These are phyloP conservation scores for Mycena crocata DNA, from an alignment of 768 basidiomycete species.

Conservation along the genomic window DNA sequence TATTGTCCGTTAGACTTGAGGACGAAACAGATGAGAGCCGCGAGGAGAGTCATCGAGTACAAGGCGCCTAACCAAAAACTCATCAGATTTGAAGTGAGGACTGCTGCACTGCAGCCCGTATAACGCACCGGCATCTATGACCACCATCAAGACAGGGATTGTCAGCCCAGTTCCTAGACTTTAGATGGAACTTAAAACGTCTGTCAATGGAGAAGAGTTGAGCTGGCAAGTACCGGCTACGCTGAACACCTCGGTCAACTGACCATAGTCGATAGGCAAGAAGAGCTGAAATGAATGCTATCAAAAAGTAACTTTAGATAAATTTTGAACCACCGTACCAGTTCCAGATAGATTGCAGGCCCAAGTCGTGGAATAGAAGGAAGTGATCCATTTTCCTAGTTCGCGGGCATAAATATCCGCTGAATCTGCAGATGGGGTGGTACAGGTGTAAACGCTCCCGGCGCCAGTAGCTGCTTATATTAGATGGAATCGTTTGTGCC, in stretches of 20 bases:
- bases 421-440: neutral
- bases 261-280: slow-evolving; percentile 20
- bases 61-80: too few species aligned
- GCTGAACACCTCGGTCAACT: slow-evolving; percentile 37
- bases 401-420: slow-evolving; percentile 40
- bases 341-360: slow-evolving; percentile 47
- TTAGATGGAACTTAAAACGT: too few species aligned
- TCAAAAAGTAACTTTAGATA: neutral
- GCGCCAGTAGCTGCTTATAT: neutral
- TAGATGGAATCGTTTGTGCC: neutral
- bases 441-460: slow-evolving; percentile 13
- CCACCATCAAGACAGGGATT: slow-evolving; percentile 41
- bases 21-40: slow-evolving; percentile 44
- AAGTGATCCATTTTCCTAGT: slow-evolving; percentile 47
- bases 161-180: slow-evolving; percentile 29
- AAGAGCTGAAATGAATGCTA: slow-evolving; percentile 4
- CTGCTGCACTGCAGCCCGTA: too few species aligned
- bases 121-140: slow-evolving; percentile 55
- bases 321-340: slow-evolving; percentile 27
- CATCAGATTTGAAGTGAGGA: too few species aligned
- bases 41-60: slow-evolving; percentile 49
- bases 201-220: too few species aligned
- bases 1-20: slow-evolving; percentile 45
- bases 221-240: too few species aligned
- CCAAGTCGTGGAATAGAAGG: slow-evolving; percentile 47